Conservation (phyloP, 164 flowering plant species). For the Nelumbo lutea region DNA sequence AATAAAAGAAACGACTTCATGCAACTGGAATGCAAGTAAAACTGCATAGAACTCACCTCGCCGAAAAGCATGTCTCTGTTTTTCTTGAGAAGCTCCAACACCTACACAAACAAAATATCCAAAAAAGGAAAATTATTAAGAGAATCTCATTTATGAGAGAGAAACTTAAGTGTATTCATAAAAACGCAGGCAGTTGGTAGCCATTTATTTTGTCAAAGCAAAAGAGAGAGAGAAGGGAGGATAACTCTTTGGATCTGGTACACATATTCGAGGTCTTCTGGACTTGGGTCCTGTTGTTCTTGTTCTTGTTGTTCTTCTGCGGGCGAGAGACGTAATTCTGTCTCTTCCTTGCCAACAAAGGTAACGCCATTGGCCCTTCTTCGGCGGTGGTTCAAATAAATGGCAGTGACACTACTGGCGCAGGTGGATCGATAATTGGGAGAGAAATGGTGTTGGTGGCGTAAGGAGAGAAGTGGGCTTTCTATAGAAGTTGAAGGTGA, state of each 20-base stretch:
- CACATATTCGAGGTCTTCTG: conserved; percentile 51
- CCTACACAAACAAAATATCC: conserved; percentile 27
- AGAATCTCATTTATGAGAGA: not conserved
- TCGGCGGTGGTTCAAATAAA: conserved; percentile 1
- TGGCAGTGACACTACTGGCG: not conserved
- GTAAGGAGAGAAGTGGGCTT: not conserved
- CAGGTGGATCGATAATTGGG: not conserved
- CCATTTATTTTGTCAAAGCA: not conserved
- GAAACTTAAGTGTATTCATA: not conserved
- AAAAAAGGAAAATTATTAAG: not conserved
- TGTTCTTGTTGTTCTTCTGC: conserved; percentile 13
- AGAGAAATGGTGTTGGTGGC: not conserved
- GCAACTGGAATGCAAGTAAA: not conserved
- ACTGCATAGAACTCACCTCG: conserved; percentile 40
- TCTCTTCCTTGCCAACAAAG: conserved; percentile 36
- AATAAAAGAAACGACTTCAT: not conserved
- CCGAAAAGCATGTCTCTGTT: conserved; percentile 82
- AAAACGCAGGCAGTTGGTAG: not conserved
- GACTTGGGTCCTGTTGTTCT: conserved; percentile 12
- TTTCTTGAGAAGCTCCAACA: conserved; percentile 64
- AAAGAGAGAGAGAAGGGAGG: not conserved
- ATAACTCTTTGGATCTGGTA: conserved; percentile 48
- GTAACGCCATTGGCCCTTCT: not conserved
- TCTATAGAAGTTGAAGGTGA: conserved; percentile 5
- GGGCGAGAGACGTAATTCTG: conserved; percentile 17